A percentile compares a stretch with the other conserved stretches of the same genome.
These are phyloP conservation scores for Candida glucosophila DNA, from an alignment of 1,139 yeast species.

Conservation along the genomic window DNA sequence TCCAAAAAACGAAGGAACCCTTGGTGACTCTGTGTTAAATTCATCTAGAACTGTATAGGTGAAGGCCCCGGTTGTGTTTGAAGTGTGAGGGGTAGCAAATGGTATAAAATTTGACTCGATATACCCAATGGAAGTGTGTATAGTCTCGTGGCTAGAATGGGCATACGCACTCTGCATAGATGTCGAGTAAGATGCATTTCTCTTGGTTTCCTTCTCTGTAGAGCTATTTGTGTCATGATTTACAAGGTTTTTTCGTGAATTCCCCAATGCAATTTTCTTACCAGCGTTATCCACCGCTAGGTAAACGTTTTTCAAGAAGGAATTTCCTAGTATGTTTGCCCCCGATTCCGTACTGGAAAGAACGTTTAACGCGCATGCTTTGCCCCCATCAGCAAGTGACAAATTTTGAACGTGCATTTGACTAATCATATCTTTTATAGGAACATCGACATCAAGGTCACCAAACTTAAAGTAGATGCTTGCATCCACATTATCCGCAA, in stretches of 20 bases:
- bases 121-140: slow-evolving; percentile 13
- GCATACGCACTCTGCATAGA: too few relatives aligned
- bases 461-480: slow-evolving; percentile 48
- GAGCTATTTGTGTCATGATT: too few relatives aligned
- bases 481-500: slow-evolving; percentile 33
- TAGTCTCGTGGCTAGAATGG: too few relatives aligned
- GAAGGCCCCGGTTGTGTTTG: slow-evolving; percentile 10
- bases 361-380: slow-evolving; percentile 55
- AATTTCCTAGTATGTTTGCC: slow-evolving; percentile 51
- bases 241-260: too few relatives aligned
- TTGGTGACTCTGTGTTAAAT: slow-evolving; percentile 9
- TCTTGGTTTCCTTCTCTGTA: neutral
- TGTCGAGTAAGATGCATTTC: neutral
- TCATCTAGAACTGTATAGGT: slow-evolving; percentile 11
- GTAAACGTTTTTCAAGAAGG: slow-evolving; percentile 49
- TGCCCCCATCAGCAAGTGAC: slow-evolving; percentile 43
- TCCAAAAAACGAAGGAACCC: slow-evolving; percentile 30
- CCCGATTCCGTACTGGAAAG: slow-evolving; percentile 45
- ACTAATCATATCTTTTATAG: slow-evolving; percentile 44
- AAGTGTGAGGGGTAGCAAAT: slow-evolving; percentile 21
- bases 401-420: slow-evolving; percentile 22
- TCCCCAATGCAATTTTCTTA: slow-evolving; percentile 45
- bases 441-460: slow-evolving; percentile 42
- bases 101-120: slow-evolving; percentile 29
- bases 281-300: slow-evolving; percentile 64